Evolutionary conservation across 176 grass and related monocot species (phyloP), one percentile per base, ranked within the genome.

Genomic region (Zoysia japonica): DNA sequence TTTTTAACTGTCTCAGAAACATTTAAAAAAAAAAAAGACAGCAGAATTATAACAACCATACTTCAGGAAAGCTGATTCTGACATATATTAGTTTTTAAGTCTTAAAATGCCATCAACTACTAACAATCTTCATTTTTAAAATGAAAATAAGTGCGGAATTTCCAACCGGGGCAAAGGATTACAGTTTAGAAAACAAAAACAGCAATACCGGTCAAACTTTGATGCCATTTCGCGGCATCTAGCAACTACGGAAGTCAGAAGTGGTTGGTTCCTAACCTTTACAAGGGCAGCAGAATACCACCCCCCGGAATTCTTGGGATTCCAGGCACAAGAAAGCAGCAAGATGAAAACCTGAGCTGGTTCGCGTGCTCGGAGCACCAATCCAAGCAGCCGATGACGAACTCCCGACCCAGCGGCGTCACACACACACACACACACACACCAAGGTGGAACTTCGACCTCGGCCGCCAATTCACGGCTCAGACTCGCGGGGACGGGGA

Each of bases 401-500:
- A 13, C 4, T 39, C 36, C 20, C 16, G 17, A 56, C 12, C 5
- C 16, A 51, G 62, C 77, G 1, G 35, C 20, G 40, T 20, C 56
- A 41, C 28, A 28, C 28, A 28, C 28, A 28, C n/a, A n/a, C n/a
- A n/a, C n/a, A n/a, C 28, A 28, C 28, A 28, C 28, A 28, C 14
- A 44, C 51, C 60, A 57, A 71, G 56, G 61, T 39, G 11, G 14
- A 53, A 13, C 46, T 78, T 46, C 16, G 1, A 71, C 13, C 54
- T 37, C 74, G 7, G 46, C 37, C 19, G 65, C 47, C 9, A 13
- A 69, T 50, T n/a, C 47, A 57, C 59, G 14, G 0, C 47, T 19
- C 17, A 56, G 54, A 84, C 80, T 88, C 70, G 53, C 52, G 19
- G 68, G 68, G 17, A 74, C 37, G 37, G 80, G 36, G 45, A 66